Conservation (phyloP, 495 filamentous ascomycete species). For the Usnea hakonensis region DNA sequence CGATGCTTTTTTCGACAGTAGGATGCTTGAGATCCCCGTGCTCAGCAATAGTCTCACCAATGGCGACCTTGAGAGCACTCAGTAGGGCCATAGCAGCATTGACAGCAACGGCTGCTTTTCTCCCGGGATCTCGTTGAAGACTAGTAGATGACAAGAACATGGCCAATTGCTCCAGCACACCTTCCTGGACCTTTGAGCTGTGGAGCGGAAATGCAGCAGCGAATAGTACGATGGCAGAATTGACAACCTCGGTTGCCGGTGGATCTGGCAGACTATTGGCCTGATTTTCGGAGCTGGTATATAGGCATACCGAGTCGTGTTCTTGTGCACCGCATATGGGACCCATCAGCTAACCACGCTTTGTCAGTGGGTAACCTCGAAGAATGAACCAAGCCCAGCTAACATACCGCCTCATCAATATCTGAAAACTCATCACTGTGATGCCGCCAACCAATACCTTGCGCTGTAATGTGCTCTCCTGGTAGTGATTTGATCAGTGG, state of each 20-base stretch:
- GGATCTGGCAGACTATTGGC: slow-evolving; percentile 59
- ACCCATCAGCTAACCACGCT: slow-evolving; percentile 43
- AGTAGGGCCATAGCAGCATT: slow-evolving; percentile 81
- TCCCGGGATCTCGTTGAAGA: slow-evolving; percentile 77
- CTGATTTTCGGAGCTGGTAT: slow-evolving; percentile 46
- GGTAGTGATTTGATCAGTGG: slow-evolving; percentile 64
- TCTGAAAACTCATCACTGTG: slow-evolving; percentile 56
- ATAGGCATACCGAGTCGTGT: slow-evolving; percentile 80
- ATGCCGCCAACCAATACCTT: slow-evolving; percentile 52
- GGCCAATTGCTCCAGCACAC: slow-evolving; percentile 84
- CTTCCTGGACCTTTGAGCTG: slow-evolving; percentile 85
- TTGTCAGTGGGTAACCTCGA: neutral
- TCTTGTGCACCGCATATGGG: slow-evolving; percentile 79
- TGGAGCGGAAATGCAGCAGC: slow-evolving; percentile 83
- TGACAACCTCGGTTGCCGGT: slow-evolving; percentile 85
- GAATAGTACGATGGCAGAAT: slow-evolving; percentile 86
- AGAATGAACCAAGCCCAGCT: neutral
- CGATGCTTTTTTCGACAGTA: slow-evolving; percentile 78
- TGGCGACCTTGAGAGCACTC: slow-evolving; percentile 71
- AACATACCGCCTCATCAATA: slow-evolving; percentile 58
- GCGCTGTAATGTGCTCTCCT: slow-evolving; percentile 56
- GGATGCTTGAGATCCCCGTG: slow-evolving; percentile 65
- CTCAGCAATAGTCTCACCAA: slow-evolving; percentile 65
- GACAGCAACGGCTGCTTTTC: slow-evolving; percentile 81
- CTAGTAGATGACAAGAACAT: slow-evolving; percentile 72